These are phyloP conservation scores for Eucalyptus cloeziana DNA, from an alignment of 345 rosid species.

Conservation along the genomic window DNA sequence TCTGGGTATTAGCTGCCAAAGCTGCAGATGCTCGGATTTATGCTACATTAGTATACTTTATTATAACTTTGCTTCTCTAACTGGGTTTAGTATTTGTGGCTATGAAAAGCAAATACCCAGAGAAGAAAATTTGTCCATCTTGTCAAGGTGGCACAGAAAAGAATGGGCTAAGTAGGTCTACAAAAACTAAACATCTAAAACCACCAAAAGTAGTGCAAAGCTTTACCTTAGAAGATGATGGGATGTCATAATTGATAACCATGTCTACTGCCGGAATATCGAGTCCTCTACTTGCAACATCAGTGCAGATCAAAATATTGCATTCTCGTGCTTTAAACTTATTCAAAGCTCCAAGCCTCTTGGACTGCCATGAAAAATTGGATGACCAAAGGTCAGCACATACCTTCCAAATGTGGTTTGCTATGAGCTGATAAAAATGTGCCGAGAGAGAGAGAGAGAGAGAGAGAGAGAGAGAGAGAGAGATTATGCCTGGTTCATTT, in stretches of 20 bases:
- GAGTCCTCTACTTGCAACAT: slow-evolving; percentile 97
- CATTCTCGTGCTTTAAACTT: slow-evolving; percentile 95
- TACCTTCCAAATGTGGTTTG: neutral
- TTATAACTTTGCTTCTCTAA: neutral
- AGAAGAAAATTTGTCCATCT: neutral
- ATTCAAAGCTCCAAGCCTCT: slow-evolving; percentile 90
- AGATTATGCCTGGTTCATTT: slow-evolving; percentile 72
- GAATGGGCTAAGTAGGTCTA: neutral
- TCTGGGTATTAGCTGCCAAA: neutral
- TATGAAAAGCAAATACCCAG: neutral
- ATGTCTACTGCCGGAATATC: slow-evolving; percentile 94
- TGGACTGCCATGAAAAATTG: slow-evolving; percentile 35
- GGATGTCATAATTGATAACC: slow-evolving; percentile 92
- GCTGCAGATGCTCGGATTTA: neutral
- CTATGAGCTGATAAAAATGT: neutral
- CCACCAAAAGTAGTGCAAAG: neutral
- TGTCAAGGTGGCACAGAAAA: neutral
- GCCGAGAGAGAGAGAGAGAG: neutral
- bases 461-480: neutral
- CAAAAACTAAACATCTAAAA: neutral
- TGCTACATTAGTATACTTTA: neutral
- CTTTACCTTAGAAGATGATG: slow-evolving; percentile 65
- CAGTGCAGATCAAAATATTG: slow-evolving; percentile 85
- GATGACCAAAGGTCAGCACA: neutral
- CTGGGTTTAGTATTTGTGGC: neutral